Base-by-base conservation (phyloP, 2,329 filamentous ascomycete genomes). In the Botrytis byssoidea region DNA sequence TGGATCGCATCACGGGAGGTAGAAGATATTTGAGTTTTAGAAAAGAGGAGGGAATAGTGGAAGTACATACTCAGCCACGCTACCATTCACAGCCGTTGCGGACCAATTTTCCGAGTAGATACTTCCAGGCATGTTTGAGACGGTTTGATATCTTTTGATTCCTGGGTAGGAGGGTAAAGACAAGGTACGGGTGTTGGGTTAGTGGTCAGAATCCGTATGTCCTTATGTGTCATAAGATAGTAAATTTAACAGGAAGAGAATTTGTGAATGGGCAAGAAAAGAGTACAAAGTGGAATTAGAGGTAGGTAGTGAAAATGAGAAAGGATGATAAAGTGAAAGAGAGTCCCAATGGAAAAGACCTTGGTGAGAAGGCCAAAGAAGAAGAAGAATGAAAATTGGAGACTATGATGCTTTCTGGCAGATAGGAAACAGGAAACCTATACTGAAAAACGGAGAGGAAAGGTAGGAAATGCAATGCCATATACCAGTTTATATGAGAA, bases 11-110 rank as follows among this genome's bases (percentile, higher is more conserved):
- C 3, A 29, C 3, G 2, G n/a, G 12, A 29, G 29, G 25, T 3
- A 16, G 0, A 0, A 8, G 25, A 4, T 2, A 16, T 14, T n/a
- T 1, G 5, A n/a, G 6, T 6, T 5, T 55, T n/a, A 7, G 48
- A 51, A n/a, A 10, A 37, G 37, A 37, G 37, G 37, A 37, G 16
- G 42, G 42, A 18, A 16, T 14, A 55, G 51, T 29, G 12, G 0
- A 29, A 55, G 25, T 29, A 29, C 25, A 55, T 55, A 29, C 51
- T 29, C n/a, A n/a, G 6, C 12, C 6, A 29, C 25, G 6, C 6
- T 55, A 16, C 51, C 5, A 55, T 55, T n/a, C 25, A 18, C 14
- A 18, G n/a, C 51, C 1, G 0, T 29, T 7, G n/a, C 5, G 5
- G n/a, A 55, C 25, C 51, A n/a, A 18, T 8, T 29, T 3, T 55